Conservation (phyloP, 2,329 filamentous ascomycete genomes). For the Dactylonectria macrodidyma region DNA sequence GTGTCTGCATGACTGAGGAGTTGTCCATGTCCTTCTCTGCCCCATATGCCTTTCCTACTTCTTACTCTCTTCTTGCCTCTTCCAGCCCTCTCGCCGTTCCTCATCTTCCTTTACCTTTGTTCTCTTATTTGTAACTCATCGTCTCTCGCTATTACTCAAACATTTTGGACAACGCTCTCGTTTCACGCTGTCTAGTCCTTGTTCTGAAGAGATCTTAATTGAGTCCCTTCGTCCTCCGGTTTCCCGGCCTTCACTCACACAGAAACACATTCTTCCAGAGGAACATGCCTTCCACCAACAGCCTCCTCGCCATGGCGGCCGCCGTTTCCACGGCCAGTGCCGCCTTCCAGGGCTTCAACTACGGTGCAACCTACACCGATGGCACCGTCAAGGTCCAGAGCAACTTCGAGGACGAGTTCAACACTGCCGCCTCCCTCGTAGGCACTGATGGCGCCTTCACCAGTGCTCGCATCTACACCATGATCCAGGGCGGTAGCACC, state of each 20-base stretch:
- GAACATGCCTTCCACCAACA: conserved; percentile 52
- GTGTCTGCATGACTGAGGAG: conserved; percentile 37
- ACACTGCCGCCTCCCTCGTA: conserved; percentile 72
- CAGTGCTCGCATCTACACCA: conserved; percentile 82
- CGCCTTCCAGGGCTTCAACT: conserved; percentile 79
- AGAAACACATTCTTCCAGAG: background rate
- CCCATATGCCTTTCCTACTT: conserved; percentile 11
- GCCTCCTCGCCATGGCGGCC: conserved; percentile 53
- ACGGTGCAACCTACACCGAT: conserved; percentile 74
- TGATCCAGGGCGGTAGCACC: conserved; percentile 77
- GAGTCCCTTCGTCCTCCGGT: conserved; percentile 17
- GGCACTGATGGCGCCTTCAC: conserved; percentile 76
- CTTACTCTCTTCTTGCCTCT: conserved; percentile 24
- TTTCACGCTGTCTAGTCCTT: conserved; percentile 22
- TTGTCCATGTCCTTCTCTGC: conserved; percentile 29
- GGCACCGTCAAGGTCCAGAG: conserved; percentile 71
- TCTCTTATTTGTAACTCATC: conserved; percentile 6
- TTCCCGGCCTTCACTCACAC: conserved; percentile 7
- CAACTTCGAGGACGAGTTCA: conserved; percentile 81
- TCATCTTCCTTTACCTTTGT: conserved; percentile 1
- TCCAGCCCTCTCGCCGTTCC: conserved; percentile 6
- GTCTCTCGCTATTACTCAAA: conserved; percentile 16
- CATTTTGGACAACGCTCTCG: conserved; percentile 34
- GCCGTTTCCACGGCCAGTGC: conserved; percentile 55
- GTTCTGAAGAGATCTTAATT: conserved; percentile 6